Base-by-base conservation (phyloP, 2,329 filamentous ascomycete genomes). In the Biscogniauxia mediterranea region DNA sequence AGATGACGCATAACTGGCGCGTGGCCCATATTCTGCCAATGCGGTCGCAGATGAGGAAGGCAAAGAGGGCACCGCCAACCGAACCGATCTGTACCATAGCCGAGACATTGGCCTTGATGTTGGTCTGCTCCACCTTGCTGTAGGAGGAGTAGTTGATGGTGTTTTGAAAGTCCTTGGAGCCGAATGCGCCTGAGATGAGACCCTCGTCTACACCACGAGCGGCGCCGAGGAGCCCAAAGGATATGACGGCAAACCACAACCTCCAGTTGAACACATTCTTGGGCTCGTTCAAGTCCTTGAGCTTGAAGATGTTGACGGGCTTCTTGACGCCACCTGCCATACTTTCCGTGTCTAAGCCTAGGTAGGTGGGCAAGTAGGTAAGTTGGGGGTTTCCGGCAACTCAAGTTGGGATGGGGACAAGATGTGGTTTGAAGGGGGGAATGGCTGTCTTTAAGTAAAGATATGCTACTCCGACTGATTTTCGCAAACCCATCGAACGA, bases 11-110 rank as follows among this genome's bases (percentile, higher is more conserved):
- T 1, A 88, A 80, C 60, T 84, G 77, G 0, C 84, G 81, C 8
- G 84, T 87, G 20, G 85, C 85, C 81, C 83, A 85, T 63, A 88
- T 82, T 68, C 85, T 83, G n/a, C 85, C 85, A 62, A 88, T 83
- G 52, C 80, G 80, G 68, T 88, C 85, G 63, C 83, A 86, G 23
- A 87, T 73, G 20, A 85, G 21, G 70, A 87, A 87, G 50, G 84
- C 84, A 65, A 89, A 81, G 32, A 91, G 79, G 28, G 89, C 88
- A 52, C 90, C 90, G 3, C 80, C 86, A 28, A 93, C 89, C 23
- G 85, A 90, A 23, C 90, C 90, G 69, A 93, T 86, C 75, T 93
- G 90, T 0, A 93, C 90, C 90, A 93, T 93, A 54, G 89, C 85
- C 1, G 89, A 89, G 59, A 93, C 89, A 74, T 93, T 93, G 67